Evolutionary conservation across 768 basidiomycete genomes (phyloP).

Genomic region (Phallus indusiatus): DNA sequence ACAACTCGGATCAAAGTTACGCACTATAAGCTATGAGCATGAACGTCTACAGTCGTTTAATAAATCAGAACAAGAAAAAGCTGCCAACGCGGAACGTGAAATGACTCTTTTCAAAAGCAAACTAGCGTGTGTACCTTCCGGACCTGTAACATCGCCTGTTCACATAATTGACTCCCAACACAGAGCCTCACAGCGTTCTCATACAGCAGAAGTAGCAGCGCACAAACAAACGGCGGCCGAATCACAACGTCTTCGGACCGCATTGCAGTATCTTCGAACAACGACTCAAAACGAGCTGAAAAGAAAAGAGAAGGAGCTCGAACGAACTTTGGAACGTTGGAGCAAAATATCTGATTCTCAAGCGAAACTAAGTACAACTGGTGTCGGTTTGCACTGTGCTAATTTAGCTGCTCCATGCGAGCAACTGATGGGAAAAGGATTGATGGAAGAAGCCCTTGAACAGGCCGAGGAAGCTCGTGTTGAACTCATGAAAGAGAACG

Average conservation of each 20-base stretch:
- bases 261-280: constrained; percentile 59
- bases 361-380: constrained; percentile 38
- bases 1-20: constrained; percentile 60
- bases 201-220: constrained; percentile 43
- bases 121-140: constrained; percentile 42
- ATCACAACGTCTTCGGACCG: constrained; percentile 60
- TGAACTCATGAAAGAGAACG: constrained; percentile 56
- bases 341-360: constrained; percentile 61
- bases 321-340: constrained; percentile 69
- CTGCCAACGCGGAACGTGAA: constrained; percentile 72
- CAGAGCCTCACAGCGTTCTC: constrained; percentile 34
- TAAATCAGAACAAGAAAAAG: constrained; percentile 44
- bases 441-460: constrained; percentile 58
- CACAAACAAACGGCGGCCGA: constrained; percentile 66
- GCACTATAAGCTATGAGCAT: constrained; percentile 73
- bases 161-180: constrained; percentile 1
- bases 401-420: constrained; percentile 39
- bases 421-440: constrained; percentile 36
- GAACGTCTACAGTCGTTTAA: constrained; percentile 66
- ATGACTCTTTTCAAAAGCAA: constrained; percentile 63
- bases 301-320: constrained; percentile 74
- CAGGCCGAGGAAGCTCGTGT: constrained; percentile 61
- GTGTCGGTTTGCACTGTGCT: constrained; percentile 41
- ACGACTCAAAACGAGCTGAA: constrained; percentile 65
- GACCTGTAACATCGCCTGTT: not conserved